Base-by-base conservation (phyloP, 306 rosid genomes). In the Quercus suber region DNA sequence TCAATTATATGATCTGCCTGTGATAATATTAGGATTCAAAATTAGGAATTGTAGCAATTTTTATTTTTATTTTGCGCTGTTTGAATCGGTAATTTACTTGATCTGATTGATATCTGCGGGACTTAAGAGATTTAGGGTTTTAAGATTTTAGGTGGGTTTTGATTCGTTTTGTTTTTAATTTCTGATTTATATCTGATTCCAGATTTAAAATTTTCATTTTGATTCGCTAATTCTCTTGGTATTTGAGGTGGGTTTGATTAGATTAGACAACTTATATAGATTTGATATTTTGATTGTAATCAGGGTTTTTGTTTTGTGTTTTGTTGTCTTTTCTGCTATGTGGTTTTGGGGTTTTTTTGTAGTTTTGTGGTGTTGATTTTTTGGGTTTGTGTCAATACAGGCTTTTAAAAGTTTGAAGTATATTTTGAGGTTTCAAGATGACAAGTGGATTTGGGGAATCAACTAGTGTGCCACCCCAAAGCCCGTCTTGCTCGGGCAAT, bases 381-480 rank as follows among this genome's bases (percentile, higher is more conserved):
- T 25, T 55, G 64, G 55, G 21, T n/a, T 60, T 2, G 51, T 59
- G 21, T 27, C 27, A 27, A 23, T 53, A 37, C 80, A 78, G 88
- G 82, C 20, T 35, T 53, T 64, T 67, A 37, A 20, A 9, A 20
- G 13, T 17, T 35, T 75, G 80, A 58, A 51, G 67, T 49, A 20
- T 68, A 8, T 41, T 18, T 71, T 28, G 79, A 70, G 71, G 17
- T 79, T 65, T 28, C 8, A 78, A 70, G 60, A 88, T 94, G 98
- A 81, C 87, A 13, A 81, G 87, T 86, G 93, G 87, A 33, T 86
- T 89, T 75, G 97, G 91, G 30, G 94, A 88, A 86, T 87, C 97
- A 23, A 82, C 86, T 0, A 88, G 80, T 28, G 74, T 83, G n/a
- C 85, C 90, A 51, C 63, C 83, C 28, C 90, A 89, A 45, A 90